Evolutionary conservation across 2,329 filamentous ascomycete species (phyloP).

Genomic region (Clarireedia paspali): DNA sequence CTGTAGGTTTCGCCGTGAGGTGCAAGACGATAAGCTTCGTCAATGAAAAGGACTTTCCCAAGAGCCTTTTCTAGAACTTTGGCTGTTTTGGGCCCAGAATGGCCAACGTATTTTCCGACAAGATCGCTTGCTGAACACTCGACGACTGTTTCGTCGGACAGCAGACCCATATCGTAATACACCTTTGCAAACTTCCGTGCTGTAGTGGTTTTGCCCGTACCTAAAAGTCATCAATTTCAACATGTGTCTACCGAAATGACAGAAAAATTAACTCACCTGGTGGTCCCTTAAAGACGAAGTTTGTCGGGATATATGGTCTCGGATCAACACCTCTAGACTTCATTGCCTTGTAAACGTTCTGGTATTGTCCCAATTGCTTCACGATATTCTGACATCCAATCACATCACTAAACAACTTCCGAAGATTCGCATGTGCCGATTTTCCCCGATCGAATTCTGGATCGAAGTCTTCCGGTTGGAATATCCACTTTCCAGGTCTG

Average conservation of each 20-base stretch:
- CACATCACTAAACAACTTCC: slow-evolving; percentile 39
- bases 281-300: slow-evolving; percentile 48
- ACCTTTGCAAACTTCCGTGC: slow-evolving; percentile 67
- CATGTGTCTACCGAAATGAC: no score
- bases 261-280: slow-evolving; percentile 15
- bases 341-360: slow-evolving; percentile 36
- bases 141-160: slow-evolving; percentile 49
- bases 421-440: slow-evolving; percentile 33
- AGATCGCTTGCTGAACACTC: slow-evolving; percentile 62
- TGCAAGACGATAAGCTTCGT: slow-evolving; percentile 4
- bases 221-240: slow-evolving; percentile 14
- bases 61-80: slow-evolving; percentile 1
- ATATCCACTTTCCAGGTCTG: slow-evolving; percentile 8
- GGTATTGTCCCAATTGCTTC: slow-evolving; percentile 39
- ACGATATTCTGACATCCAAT: slow-evolving; percentile 44
- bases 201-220: slow-evolving; percentile 64
- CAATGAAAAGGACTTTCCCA: slow-evolving; percentile 2
- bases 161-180: slow-evolving; percentile 65
- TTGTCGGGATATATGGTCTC: slow-evolving; percentile 42
- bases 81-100: slow-evolving; percentile 40
- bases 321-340: slow-evolving; percentile 39
- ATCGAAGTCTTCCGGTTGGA: slow-evolving; percentile 40
- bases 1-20: slow-evolving; percentile 50
- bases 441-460: slow-evolving; percentile 39
- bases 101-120: slow-evolving; percentile 58